A percentile compares a stretch with the other conserved stretches of the same genome.
These are phyloP conservation scores for Starmera dryadoides DNA, from an alignment of 805 yeast genomes.

Conservation along the genomic window DNA sequence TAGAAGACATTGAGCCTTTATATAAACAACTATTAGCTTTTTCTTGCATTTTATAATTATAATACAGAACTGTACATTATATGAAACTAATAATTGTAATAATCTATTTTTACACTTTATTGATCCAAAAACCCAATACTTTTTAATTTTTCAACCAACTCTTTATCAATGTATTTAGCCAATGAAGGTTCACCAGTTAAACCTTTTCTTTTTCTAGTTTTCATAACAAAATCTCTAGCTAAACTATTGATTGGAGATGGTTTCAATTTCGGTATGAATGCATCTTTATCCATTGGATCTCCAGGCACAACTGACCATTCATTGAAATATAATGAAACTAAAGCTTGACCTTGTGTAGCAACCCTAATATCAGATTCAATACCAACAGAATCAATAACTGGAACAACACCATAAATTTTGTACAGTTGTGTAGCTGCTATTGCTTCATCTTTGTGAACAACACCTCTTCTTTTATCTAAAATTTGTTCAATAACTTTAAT, in stretches of 20 bases:
- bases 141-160: constrained; percentile 44
- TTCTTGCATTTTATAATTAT: background rate
- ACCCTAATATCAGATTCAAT: constrained; percentile 80
- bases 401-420: constrained; percentile 56
- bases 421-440: constrained; percentile 70
- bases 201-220: constrained; percentile 87
- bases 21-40: background rate
- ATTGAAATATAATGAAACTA: constrained; percentile 56
- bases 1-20: background rate
- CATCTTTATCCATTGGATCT: constrained; percentile 71
- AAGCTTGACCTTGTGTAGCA: constrained; percentile 72
- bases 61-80: background rate
- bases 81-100: background rate
- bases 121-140: constrained; percentile 34
- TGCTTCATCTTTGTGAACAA: constrained; percentile 36
- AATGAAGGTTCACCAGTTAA: constrained; percentile 65
- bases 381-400: constrained; percentile 88
- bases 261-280: constrained; percentile 57
- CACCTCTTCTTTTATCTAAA: constrained; percentile 67
- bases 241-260: constrained; percentile 66
- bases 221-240: constrained; percentile 84
- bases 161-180: constrained; percentile 58
- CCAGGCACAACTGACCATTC: constrained; percentile 85
- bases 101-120: background rate
- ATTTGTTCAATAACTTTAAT: constrained; percentile 41